phyloP scores from a whole-genome alignment of 2,329 filamentous ascomycete species.

The Trichoderma polysporum region DNA sequence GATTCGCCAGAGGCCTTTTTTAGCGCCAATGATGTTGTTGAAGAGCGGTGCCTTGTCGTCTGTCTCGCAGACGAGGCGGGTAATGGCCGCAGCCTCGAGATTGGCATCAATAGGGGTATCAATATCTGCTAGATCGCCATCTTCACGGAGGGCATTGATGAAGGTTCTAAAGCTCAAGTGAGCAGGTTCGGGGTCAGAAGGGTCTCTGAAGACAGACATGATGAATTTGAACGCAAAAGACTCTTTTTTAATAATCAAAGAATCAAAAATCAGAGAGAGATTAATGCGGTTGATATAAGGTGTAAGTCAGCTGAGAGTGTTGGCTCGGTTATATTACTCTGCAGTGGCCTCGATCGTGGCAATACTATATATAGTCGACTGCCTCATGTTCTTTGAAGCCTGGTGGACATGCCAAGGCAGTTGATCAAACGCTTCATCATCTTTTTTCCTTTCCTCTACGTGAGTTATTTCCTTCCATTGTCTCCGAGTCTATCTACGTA shows the following conservation, averaged over 20 bases:
- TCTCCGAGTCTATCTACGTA: no score
- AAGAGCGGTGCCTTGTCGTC: slow-evolving; percentile 50
- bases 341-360: no score
- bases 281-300: not conserved
- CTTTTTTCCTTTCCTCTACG: not conserved
- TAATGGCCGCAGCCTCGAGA: slow-evolving; percentile 49
- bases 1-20: slow-evolving; percentile 48
- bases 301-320: no score
- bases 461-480: no score
- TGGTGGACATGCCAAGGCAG: no score
- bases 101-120: slow-evolving; percentile 43
- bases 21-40: slow-evolving; percentile 49
- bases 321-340: no score
- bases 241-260: not conserved
- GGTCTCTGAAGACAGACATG: not conserved
- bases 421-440: no score
- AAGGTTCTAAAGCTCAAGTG: slow-evolving; percentile 46
- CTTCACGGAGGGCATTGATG: slow-evolving; percentile 42
- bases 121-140: slow-evolving; percentile 47
- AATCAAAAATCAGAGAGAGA: no score
- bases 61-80: slow-evolving; percentile 44
- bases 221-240: not conserved
- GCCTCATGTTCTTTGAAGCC: no score
- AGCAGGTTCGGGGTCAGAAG: slow-evolving; percentile 13
- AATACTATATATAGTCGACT: no score